These are phyloP conservation scores for Ogataea naganishii DNA, from an alignment of 805 yeast species.

Conservation along the genomic window DNA sequence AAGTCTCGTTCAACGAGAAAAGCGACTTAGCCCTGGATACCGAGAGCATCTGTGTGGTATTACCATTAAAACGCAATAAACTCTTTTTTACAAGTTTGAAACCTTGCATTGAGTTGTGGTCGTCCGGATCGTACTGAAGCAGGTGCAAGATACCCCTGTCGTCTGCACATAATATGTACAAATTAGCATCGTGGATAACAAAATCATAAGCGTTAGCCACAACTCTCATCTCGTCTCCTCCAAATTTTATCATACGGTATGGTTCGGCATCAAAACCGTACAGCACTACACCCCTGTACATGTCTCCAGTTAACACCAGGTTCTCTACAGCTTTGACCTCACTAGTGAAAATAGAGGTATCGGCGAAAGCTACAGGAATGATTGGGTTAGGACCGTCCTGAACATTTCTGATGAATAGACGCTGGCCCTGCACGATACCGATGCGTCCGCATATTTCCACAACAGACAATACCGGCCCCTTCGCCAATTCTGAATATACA, in stretches of 20 bases:
- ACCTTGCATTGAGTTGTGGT: conserved; percentile 74
- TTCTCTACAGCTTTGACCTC: conserved; percentile 82
- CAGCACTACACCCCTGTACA: conserved; percentile 66
- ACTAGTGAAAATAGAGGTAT: conserved; percentile 69
- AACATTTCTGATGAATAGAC: conserved; percentile 65
- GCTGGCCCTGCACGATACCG: conserved; percentile 81
- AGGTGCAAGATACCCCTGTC: conserved; percentile 58
- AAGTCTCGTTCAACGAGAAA: conserved; percentile 21
- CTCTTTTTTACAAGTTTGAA: conserved; percentile 62
- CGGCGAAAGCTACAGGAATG: conserved; percentile 90
- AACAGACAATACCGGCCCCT: conserved; percentile 76
- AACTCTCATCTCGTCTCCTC: conserved; percentile 59
- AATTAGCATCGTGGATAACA: conserved; percentile 58
- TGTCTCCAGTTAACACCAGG: conserved; percentile 73
- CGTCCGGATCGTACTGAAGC: conserved; percentile 87
- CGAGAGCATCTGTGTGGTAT: conserved; percentile 45
- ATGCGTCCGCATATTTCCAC: conserved; percentile 79
- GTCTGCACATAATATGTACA: conserved; percentile 64
- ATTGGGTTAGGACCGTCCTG: conserved; percentile 72
- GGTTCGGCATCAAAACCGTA: conserved; percentile 95
- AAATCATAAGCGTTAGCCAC: conserved; percentile 73
- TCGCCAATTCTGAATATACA: conserved; percentile 60
- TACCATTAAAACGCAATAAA: conserved; percentile 59
- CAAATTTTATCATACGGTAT: conserved; percentile 69
- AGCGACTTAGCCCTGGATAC: conserved; percentile 27